Evolutionary conservation across 2,329 filamentous ascomycete species (phyloP), one percentile per base, ranked within the genome.

Genomic region (Cephalotrichum gorgonifer): DNA sequence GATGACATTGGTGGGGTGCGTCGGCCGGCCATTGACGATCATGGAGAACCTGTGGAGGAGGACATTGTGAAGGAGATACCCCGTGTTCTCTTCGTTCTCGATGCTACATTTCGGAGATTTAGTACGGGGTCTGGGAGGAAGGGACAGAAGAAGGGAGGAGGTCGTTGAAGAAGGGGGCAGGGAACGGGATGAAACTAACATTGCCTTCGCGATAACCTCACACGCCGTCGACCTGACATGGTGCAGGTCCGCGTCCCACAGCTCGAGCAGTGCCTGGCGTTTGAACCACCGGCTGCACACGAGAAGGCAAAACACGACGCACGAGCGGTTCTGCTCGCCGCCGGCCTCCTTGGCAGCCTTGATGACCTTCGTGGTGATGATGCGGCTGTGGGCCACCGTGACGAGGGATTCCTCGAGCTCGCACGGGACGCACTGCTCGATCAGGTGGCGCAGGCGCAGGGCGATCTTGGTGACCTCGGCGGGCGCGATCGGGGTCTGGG

Each of bases 201-300:
- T 71, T 23, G 78, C 73, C 71, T 97, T 98, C 20, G 93, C 90
- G 58, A 98, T 85, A 44, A 96, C 83, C 64, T 96, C 89, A 61
- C 89, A 95, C 14, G 93, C 90, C 2, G 78, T 72, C 2, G 88
- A 88, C 27, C 91, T 80, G 33, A 93, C 71, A 39, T 83, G 69
- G 62, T 95, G 88, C 35, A 97, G 73, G 52, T 88, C 85, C 6
- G 90, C 83, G 65, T 98, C 91, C 88, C 91, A 98, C 2, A 97
- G 78, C 72, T 98, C 93, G 6, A 83, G 64, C 26, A 75, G 54
- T 2, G 88, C 81, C 68, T 97, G 90, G 53, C 79, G 80, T 61
- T 79, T 83, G 67, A 96, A 97, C 81, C 81, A 85, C 48, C 71
- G 70, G 63, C 78, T 77, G 56, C 74, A 78, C 43, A 95, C 79